phyloP scores from a whole-genome alignment of 2,329 filamentous ascomycete species.

The Cercospora sp. region DNA sequence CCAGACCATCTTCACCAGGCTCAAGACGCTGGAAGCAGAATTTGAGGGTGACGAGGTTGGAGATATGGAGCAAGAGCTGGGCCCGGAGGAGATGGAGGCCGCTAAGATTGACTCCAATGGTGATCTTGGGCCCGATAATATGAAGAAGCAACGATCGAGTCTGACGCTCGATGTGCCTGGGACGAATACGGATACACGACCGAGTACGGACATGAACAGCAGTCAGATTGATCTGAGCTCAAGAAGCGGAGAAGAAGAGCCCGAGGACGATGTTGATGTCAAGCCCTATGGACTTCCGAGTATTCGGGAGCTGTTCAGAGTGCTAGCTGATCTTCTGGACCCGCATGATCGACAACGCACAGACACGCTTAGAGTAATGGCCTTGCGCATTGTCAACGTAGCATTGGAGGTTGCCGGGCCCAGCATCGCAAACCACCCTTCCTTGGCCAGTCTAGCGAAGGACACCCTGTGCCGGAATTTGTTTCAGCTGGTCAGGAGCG shows the following conservation, averaged over 20 bases:
- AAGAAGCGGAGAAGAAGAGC: conserved; percentile 36
- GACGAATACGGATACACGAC: conserved; percentile 38
- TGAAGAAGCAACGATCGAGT: conserved; percentile 55
- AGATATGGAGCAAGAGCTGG: conserved; percentile 61
- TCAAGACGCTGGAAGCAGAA: conserved; percentile 83
- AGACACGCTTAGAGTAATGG: conserved; percentile 96
- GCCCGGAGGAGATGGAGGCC: conserved; percentile 68
- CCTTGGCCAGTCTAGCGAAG: conserved; percentile 81
- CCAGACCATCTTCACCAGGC: conserved; percentile 91
- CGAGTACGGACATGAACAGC: conserved; percentile 41
- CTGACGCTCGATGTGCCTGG: conserved; percentile 52
- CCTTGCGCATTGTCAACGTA: conserved; percentile 92
- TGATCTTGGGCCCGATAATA: conserved; percentile 46
- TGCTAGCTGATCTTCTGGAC: conserved; percentile 89
- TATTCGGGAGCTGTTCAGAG: conserved; percentile 89
- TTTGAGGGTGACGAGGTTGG: conserved; percentile 57
- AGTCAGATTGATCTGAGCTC: conserved; percentile 46
- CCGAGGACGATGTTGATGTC: conserved; percentile 57
- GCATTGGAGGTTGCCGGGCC: conserved; percentile 94
- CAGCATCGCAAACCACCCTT: conserved; percentile 89
- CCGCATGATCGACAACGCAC: conserved; percentile 91
- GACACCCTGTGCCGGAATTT: conserved; percentile 91
- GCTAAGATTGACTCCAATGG: conserved; percentile 67
- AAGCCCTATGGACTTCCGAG: conserved; percentile 92
- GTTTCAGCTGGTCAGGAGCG: conserved; percentile 93